These are phyloP conservation scores for Glarea lozoyensis DNA, from an alignment of 495 filamentous ascomycete genomes.

Conservation along the genomic window DNA sequence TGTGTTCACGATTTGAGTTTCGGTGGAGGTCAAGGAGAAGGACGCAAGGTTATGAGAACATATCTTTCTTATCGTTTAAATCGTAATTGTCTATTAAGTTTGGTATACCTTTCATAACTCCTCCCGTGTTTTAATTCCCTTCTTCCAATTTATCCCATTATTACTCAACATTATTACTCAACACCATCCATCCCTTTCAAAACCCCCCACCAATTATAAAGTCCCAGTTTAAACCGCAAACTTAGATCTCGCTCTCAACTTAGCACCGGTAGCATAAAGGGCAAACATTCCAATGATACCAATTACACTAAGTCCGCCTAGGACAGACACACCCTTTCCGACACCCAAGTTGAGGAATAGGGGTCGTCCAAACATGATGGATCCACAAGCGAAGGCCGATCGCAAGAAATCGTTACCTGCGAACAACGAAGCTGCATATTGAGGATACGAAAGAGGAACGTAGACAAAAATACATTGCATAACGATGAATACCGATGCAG, in stretches of 20 bases:
- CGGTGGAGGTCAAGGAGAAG: too few relatives aligned
- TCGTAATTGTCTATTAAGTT: too few relatives aligned
- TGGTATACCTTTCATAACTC: too few relatives aligned
- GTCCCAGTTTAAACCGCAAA: too few relatives aligned
- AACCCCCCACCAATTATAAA: too few relatives aligned
- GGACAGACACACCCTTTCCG: constrained; percentile 41
- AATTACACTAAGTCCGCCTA: constrained; percentile 46
- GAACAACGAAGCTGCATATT: constrained; percentile 53
- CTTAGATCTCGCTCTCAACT: constrained; percentile 34
- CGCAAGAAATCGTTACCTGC: constrained; percentile 54
- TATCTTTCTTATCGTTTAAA: too few relatives aligned
- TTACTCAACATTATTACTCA: too few relatives aligned
- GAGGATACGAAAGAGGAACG: constrained; percentile 51
- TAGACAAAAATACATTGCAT: constrained; percentile 61
- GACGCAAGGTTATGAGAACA: too few relatives aligned
- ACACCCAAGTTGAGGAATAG: constrained; percentile 51
- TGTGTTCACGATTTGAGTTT: too few relatives aligned
- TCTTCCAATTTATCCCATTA: too few relatives aligned
- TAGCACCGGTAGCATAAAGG: constrained; percentile 43
- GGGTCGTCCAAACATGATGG: constrained; percentile 47
- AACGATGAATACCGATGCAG: constrained; percentile 29
- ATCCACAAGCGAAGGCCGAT: constrained; percentile 45
- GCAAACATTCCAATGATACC: constrained; percentile 48
- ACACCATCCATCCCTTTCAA: too few relatives aligned
- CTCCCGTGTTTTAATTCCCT: too few relatives aligned